Base-by-base conservation (phyloP, 2,329 filamentous ascomycete species). In the Cladosporium velox region DNA sequence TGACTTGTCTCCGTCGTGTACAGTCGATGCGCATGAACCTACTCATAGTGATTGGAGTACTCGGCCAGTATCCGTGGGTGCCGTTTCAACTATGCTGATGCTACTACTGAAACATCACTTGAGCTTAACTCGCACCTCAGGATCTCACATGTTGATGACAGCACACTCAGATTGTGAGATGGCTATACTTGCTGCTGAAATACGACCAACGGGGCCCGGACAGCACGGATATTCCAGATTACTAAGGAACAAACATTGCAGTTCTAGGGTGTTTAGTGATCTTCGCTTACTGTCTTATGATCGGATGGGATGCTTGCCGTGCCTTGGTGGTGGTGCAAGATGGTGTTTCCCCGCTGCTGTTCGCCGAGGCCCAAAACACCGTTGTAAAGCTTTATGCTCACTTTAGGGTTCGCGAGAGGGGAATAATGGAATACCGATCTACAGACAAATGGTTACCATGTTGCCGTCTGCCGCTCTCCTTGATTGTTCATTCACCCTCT, bases 321-420 rank as follows among this genome's bases (percentile, higher is more conserved):
- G 35, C 14, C 15, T 15, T 41, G 35, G 35, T 52, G 12, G 12
- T 35, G 34, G 4, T 35, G 34, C 12, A 35, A 35, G 12, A 54
- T 54, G 52, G 3, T 55, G 55, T 28, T 58, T 58, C 55, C 55
- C 55, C 55, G 55, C 55, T 58, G n/a, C 18, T 35, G 24, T 26
- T 41, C 55, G 34, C 55, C 55, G 55, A 58, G 55, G 55, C 55
- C 38, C 52, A 18, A 58, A 24, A 26, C 21, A 41, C 55, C 12
- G 11, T 12, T 24, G 21, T 4, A n/a, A 14, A 58, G 51, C 7
- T 32, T 54, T 21, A 55, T 34, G 30, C 52, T 41, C 32, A 21
- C 24, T 3, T 58, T 41, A 58, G 32, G n/a, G 32, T 58, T 28
- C 26, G 55, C 30, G 55, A 58, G 55, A 58, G 55, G 55, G 55